A percentile compares a stretch with the other conserved stretches of the same genome.
Evolutionary conservation across 164 flowering plant genomes (phyloP).

Genomic region (Santalum album): DNA sequence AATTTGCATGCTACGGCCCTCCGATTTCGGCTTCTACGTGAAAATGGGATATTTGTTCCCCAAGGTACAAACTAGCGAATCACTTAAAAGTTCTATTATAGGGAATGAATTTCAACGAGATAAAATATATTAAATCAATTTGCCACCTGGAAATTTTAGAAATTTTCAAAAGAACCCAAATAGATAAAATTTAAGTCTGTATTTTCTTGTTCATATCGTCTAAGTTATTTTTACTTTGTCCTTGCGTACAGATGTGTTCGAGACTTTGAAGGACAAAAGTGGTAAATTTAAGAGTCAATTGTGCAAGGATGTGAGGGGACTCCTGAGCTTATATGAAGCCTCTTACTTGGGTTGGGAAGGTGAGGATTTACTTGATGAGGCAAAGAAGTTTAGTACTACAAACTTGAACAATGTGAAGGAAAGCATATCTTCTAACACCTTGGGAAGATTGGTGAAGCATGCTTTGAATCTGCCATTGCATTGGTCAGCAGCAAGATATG

Average conservation of each 20-base stretch:
- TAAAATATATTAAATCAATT: too few relatives aligned
- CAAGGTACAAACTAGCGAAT: not conserved
- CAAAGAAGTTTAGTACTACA: not conserved
- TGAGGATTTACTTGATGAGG: slow-evolving; percentile 6
- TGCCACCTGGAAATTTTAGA: too few relatives aligned
- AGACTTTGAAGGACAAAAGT: not conserved
- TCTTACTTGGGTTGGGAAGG: slow-evolving; percentile 6
- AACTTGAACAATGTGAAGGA: slow-evolving; percentile 1
- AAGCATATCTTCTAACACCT: not conserved
- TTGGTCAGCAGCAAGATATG: slow-evolving; percentile 3
- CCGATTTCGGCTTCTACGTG: not conserved
- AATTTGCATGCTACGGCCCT: not conserved
- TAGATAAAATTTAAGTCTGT: too few relatives aligned
- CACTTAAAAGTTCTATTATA: too few relatives aligned
- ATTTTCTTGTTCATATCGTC: too few relatives aligned
- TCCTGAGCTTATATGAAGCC: slow-evolving; percentile 14
- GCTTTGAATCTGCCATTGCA: slow-evolving; percentile 14
- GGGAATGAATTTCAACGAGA: too few relatives aligned
- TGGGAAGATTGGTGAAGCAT: slow-evolving; percentile 1
- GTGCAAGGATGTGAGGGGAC: slow-evolving; percentile 7
- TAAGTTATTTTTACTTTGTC: too few relatives aligned
- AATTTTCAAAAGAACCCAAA: too few relatives aligned
- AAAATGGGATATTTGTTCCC: not conserved
- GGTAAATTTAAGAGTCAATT: not conserved
- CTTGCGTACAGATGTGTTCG: not conserved